Conservation (phyloP, 176 grass and related monocot species). For the Puya raimondii region DNA sequence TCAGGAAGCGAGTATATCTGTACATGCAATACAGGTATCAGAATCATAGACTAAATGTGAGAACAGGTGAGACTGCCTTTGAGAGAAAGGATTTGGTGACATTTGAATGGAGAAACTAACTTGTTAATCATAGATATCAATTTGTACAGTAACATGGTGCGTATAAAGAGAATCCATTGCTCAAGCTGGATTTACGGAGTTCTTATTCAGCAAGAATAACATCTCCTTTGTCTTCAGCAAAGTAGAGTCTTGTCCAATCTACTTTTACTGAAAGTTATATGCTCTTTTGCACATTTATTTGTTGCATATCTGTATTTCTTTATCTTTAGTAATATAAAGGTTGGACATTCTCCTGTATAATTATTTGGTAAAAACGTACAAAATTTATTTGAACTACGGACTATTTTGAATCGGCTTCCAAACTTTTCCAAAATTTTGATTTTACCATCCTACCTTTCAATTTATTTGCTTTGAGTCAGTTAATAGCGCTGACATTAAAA, state of each 20-base stretch:
- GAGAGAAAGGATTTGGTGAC: neutral
- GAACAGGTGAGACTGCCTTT: too few species aligned
- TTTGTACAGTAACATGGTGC: neutral
- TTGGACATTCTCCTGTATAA: too few species aligned
- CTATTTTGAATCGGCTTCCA: too few species aligned
- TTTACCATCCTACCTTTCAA: too few species aligned
- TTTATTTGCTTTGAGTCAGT: too few species aligned
- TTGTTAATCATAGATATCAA: neutral
- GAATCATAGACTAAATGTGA: neutral
- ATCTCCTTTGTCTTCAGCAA: neutral
- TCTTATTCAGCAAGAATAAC: neutral
- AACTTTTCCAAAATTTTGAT: too few species aligned
- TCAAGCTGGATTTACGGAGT: neutral
- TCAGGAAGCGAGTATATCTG: neutral
- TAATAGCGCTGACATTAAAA: too few species aligned
- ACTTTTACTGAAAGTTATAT: neutral
- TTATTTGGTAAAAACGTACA: too few species aligned
- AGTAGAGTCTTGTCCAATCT: neutral
- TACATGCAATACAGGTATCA: neutral
- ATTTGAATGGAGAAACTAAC: constrained; percentile 1
- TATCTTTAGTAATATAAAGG: too few species aligned
- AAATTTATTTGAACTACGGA: too few species aligned
- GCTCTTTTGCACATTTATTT: too few species aligned
- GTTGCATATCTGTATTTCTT: too few species aligned
- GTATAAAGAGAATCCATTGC: neutral